These are phyloP conservation scores for Eucalyptus victrix DNA, from an alignment of 345 rosid species.

Conservation along the genomic window DNA sequence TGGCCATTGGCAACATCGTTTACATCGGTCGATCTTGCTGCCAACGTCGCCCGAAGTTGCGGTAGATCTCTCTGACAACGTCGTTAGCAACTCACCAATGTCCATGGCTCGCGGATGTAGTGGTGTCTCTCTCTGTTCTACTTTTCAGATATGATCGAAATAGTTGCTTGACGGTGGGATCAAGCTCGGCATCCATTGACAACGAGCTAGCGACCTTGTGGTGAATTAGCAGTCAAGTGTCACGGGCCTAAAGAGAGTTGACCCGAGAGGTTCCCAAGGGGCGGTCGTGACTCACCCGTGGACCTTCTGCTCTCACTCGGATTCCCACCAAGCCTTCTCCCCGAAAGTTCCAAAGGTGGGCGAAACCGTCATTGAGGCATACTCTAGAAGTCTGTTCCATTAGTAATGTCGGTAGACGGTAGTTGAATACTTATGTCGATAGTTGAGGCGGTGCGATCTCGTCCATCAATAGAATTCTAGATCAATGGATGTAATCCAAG, in stretches of 20 bases:
- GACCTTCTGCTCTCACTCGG: too few relatives aligned
- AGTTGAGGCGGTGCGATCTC: too few relatives aligned
- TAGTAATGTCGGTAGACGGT: too few relatives aligned
- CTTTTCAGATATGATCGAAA: neutral
- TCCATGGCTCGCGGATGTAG: neutral
- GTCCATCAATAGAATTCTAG: too few relatives aligned
- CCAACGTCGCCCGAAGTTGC: neutral
- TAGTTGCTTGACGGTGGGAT: neutral
- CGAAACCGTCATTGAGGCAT: accelerated
- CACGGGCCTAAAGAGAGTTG: too few relatives aligned
- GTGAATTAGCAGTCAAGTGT: neutral
- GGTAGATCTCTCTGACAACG: neutral
- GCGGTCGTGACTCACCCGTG: too few relatives aligned
- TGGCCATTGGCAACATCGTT: neutral
- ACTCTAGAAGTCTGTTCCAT: too few relatives aligned
- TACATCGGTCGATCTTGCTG: neutral
- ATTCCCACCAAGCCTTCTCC: too few relatives aligned
- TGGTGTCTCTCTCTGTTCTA: neutral
- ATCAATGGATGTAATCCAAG: too few relatives aligned
- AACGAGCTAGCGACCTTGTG: neutral
- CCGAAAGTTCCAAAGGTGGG: too few relatives aligned
- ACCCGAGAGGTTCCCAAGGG: too few relatives aligned
- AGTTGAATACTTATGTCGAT: too few relatives aligned
- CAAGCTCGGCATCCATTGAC: neutral
- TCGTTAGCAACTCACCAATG: neutral